A percentile compares a stretch with the other conserved stretches of the same genome.
These are phyloP conservation scores for Paraphaeosphaeria minitans DNA, from an alignment of 2,329 filamentous ascomycete genomes.

Conservation along the genomic window DNA sequence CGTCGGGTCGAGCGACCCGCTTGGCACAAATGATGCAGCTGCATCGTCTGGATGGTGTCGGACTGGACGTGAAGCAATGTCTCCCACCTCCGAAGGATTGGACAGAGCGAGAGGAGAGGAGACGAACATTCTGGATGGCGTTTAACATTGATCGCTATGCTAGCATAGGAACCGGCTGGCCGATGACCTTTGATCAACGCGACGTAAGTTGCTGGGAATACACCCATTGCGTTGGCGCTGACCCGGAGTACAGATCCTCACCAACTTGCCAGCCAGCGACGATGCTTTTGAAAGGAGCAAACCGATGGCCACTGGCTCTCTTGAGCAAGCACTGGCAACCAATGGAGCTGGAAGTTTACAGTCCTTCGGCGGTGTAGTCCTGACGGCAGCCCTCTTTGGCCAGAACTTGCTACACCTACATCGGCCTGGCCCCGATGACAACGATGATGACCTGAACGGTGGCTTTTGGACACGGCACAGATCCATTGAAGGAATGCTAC, in stretches of 20 bases:
- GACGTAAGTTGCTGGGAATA: slow-evolving; percentile 61
- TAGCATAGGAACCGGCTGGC: slow-evolving; percentile 96
- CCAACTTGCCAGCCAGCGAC: slow-evolving; percentile 81
- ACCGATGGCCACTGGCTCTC: slow-evolving; percentile 70
- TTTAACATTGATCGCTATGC: slow-evolving; percentile 91
- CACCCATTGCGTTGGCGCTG: slow-evolving; percentile 6
- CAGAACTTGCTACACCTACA: slow-evolving; percentile 91
- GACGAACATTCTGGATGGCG: slow-evolving; percentile 93
- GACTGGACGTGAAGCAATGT: slow-evolving; percentile 91
- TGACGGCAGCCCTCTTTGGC: slow-evolving; percentile 89
- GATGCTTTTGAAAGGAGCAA: slow-evolving; percentile 83
- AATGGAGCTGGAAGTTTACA: slow-evolving; percentile 76
- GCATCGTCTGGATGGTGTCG: slow-evolving; percentile 80
- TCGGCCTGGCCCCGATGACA: slow-evolving; percentile 79
- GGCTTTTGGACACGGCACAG: slow-evolving; percentile 96
- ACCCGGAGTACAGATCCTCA: slow-evolving; percentile 65
- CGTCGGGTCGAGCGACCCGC: slow-evolving; percentile 79
- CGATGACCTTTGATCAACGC: slow-evolving; percentile 88
- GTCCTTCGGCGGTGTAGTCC: slow-evolving; percentile 76
- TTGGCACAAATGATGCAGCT: slow-evolving; percentile 91
- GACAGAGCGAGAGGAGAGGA: slow-evolving; percentile 89
- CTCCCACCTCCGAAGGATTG: slow-evolving; percentile 85
- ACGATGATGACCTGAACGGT: slow-evolving; percentile 85
- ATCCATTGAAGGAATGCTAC: slow-evolving; percentile 83
- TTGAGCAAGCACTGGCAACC: slow-evolving; percentile 72